Evolutionary conservation across 176 grass and related monocot species (phyloP).

Genomic region (Musa acuminata): DNA sequence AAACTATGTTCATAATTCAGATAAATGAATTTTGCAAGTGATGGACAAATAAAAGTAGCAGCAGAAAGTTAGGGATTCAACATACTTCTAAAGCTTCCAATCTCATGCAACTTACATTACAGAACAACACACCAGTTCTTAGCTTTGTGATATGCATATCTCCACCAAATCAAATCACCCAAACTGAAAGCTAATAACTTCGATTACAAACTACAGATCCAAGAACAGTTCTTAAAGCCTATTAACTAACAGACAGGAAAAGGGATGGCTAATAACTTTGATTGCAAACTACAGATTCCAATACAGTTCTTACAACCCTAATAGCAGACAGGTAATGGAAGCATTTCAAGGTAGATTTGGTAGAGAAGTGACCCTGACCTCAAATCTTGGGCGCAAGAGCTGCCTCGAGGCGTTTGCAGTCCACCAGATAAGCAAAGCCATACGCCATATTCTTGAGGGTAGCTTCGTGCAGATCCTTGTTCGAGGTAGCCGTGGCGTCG

Average conservation of each 20-base stretch:
- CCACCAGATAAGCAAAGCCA: conserved; percentile 57
- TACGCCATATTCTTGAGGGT: conserved; percentile 54
- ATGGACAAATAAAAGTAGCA: background rate
- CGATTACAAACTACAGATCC: too few relatives aligned
- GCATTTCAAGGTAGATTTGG: background rate
- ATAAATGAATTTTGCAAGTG: background rate
- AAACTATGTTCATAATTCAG: too few relatives aligned
- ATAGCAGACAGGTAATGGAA: background rate
- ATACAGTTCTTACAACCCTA: background rate
- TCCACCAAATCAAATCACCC: background rate
- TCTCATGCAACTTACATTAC: background rate
- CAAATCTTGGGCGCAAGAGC: conserved; percentile 26
- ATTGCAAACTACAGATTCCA: background rate
- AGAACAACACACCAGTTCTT: background rate
- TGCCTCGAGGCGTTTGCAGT: conserved; percentile 37
- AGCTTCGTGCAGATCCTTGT: conserved; percentile 42
- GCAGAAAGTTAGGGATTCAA: background rate
- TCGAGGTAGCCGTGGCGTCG: conserved; percentile 51
- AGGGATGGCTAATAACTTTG: too few relatives aligned
- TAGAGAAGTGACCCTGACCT: background rate
- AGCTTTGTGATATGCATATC: background rate
- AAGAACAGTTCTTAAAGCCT: too few relatives aligned
- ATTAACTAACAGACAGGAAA: too few relatives aligned
- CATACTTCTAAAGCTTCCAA: background rate
- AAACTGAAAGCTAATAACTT: background rate